Conservation (phyloP, 2,329 filamentous ascomycete species). For the Eutypella sp. region DNA sequence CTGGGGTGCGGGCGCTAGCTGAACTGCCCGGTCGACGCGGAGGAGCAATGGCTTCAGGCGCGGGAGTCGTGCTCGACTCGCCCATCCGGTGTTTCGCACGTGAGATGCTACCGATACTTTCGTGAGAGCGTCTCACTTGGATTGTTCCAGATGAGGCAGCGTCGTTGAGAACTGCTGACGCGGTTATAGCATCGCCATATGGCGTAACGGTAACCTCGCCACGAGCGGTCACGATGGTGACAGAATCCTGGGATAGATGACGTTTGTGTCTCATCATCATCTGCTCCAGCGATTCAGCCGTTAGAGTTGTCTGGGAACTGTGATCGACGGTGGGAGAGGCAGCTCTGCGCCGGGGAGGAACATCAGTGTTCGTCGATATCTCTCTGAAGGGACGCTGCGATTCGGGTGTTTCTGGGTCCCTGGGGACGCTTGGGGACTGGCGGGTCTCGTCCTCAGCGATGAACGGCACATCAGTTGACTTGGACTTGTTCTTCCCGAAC, state of each 20-base stretch:
- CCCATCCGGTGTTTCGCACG: slow-evolving; percentile 32
- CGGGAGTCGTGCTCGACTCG: slow-evolving; percentile 30
- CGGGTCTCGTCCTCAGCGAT: slow-evolving; percentile 63
- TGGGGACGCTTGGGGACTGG: slow-evolving; percentile 42
- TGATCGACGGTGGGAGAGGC: slow-evolving; percentile 56
- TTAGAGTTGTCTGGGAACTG: slow-evolving; percentile 77
- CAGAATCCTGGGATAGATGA: slow-evolving; percentile 21
- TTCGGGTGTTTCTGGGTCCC: slow-evolving; percentile 44
- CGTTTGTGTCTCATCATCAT: slow-evolving; percentile 55
- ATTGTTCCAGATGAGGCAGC: slow-evolving; percentile 30
- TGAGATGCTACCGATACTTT: slow-evolving; percentile 42
- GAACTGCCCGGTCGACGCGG: slow-evolving; percentile 65
- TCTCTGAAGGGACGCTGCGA: slow-evolving; percentile 57
- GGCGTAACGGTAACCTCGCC: slow-evolving; percentile 17
- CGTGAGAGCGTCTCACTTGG: slow-evolving; percentile 42
- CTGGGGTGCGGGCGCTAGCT: slow-evolving; percentile 52
- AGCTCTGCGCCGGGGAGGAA: slow-evolving; percentile 35
- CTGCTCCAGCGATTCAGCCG: slow-evolving; percentile 74
- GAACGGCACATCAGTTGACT: slow-evolving; percentile 31
- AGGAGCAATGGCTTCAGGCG: slow-evolving; percentile 31
- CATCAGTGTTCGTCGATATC: slow-evolving; percentile 53
- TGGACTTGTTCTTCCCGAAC: slow-evolving; percentile 36
- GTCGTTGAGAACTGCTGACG: slow-evolving; percentile 12
- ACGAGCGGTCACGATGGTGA: slow-evolving; percentile 10
- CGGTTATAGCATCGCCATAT: slow-evolving; percentile 24